Percentiles rank a stretch among this genome's conserved stretches.
phyloP scores from a whole-genome alignment of 257 asterid genomes.

The Schizonepeta tenuifolia region DNA sequence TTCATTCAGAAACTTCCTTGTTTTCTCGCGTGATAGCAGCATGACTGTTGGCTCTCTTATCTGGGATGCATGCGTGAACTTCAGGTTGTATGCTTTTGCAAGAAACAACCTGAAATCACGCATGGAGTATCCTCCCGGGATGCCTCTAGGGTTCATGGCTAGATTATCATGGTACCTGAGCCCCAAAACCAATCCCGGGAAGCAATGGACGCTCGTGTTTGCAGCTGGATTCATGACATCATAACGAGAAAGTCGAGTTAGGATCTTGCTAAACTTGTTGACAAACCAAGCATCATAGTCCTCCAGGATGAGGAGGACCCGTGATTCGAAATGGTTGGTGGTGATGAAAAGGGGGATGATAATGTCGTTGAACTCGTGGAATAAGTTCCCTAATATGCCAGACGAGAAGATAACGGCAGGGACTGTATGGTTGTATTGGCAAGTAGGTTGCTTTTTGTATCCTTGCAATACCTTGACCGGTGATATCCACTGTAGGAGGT shows the following conservation, averaged over 20 bases:
- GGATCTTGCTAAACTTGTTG: conserved; percentile 40
- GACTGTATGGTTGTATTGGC: conserved; percentile 39
- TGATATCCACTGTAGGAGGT: conserved; percentile 40
- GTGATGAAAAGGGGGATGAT: conserved; percentile 68
- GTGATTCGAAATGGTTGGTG: conserved; percentile 43
- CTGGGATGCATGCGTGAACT: conserved; percentile 37
- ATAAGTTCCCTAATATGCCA: conserved; percentile 52
- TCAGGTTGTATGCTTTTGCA: conserved; percentile 35
- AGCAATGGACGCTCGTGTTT: conserved; percentile 52
- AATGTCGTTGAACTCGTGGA: conserved; percentile 64
- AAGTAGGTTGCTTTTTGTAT: conserved; percentile 35
- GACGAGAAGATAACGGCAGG: conserved; percentile 56
- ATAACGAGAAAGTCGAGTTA: conserved; percentile 38
- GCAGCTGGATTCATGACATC: conserved; percentile 45
- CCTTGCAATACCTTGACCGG: conserved; percentile 43
- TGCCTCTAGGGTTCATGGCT: conserved; percentile 44
- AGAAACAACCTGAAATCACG: conserved; percentile 47
- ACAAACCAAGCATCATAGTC: conserved; percentile 50
- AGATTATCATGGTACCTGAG: conserved; percentile 50
- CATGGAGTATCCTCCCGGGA: conserved; percentile 47
- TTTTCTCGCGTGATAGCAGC: conserved; percentile 47
- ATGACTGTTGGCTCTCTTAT: conserved; percentile 38
- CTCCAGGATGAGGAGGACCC: conserved; percentile 40
- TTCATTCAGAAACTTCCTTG: conserved; percentile 57
- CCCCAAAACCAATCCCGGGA: conserved; percentile 54